These are phyloP conservation scores for Globisporangium recalcitrans DNA, from an alignment of 352 stramenopile species.

Conservation along the genomic window DNA sequence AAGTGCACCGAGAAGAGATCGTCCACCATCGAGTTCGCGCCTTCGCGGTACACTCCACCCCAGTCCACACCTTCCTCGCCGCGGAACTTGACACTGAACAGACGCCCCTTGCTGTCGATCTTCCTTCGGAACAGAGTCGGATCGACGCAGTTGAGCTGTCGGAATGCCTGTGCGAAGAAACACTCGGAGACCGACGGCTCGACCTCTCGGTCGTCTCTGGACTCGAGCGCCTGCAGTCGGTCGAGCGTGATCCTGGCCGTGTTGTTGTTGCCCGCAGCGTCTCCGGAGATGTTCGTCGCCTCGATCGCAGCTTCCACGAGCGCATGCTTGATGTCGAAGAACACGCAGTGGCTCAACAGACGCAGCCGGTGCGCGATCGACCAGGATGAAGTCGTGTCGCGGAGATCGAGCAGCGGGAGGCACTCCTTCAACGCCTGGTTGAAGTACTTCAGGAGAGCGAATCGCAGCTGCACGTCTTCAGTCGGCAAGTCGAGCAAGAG, in stretches of 20 bases:
- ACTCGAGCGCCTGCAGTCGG: slow-evolving; percentile 80
- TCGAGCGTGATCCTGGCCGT: slow-evolving; percentile 82
- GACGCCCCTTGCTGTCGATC: slow-evolving; percentile 84
- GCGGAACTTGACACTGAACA: slow-evolving; percentile 89
- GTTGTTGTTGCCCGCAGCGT: slow-evolving; percentile 48
- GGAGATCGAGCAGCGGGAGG: slow-evolving; percentile 70
- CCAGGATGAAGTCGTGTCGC: slow-evolving; percentile 64
- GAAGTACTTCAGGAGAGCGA: slow-evolving; percentile 78
- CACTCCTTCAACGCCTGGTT: slow-evolving; percentile 68
- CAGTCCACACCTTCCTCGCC: slow-evolving; percentile 87
- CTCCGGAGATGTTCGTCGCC: slow-evolving; percentile 49
- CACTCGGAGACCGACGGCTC: slow-evolving; percentile 88
- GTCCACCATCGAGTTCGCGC: slow-evolving; percentile 86
- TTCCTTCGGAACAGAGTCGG: slow-evolving; percentile 78
- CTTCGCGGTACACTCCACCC: slow-evolving; percentile 86
- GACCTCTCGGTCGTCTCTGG: slow-evolving; percentile 80
- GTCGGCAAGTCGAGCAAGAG: slow-evolving; percentile 49
- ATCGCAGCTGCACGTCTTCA: slow-evolving; percentile 65
- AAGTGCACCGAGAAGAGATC: slow-evolving; percentile 85
- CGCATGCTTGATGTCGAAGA: slow-evolving; percentile 81
- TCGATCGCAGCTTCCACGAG: slow-evolving; percentile 81
- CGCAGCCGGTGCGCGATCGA: slow-evolving; percentile 69
- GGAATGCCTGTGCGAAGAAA: slow-evolving; percentile 93
- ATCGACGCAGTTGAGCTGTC: slow-evolving; percentile 85
- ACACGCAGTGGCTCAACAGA: slow-evolving; percentile 78